phyloP scores from a whole-genome alignment of 257 asterid genomes.

The Gentiana macrophylla region DNA sequence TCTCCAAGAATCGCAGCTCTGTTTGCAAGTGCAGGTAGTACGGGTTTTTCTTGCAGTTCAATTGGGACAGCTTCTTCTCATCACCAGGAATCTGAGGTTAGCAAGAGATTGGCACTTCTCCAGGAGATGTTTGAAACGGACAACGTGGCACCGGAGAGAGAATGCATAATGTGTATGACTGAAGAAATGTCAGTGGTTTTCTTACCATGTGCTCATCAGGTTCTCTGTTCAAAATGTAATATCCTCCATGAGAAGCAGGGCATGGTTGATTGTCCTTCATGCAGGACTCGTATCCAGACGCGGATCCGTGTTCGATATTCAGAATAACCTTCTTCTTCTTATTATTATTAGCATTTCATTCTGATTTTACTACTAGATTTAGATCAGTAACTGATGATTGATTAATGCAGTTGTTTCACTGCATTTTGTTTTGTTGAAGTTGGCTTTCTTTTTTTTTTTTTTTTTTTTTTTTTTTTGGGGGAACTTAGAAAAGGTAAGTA shows the following conservation, averaged over 20 bases:
- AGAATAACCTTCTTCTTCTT: neutral
- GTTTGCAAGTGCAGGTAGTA: constrained; percentile 11
- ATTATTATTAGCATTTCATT: constrained; percentile 3
- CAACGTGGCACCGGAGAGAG: constrained; percentile 45
- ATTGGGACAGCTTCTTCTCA: constrained; percentile 8
- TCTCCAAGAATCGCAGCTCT: constrained; percentile 50
- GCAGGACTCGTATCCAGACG: constrained; percentile 46
- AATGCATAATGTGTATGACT: constrained; percentile 77
- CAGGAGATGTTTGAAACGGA: constrained; percentile 28
- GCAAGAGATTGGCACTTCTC: constrained; percentile 34
- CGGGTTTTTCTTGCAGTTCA: constrained; percentile 25
- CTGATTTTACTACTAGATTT: too few relatives aligned
- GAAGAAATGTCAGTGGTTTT: constrained; percentile 64
- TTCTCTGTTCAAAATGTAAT: constrained; percentile 61
- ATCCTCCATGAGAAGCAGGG: constrained; percentile 46
- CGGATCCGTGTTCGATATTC: constrained; percentile 38
- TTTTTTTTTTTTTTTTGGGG: too few relatives aligned
- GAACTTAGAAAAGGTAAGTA: too few relatives aligned
- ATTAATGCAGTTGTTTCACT: too few relatives aligned
- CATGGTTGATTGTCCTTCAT: constrained; percentile 69
- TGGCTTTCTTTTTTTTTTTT: too few relatives aligned
- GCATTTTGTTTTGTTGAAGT: too few relatives aligned
- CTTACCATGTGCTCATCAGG: constrained; percentile 81
- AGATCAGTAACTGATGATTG: too few relatives aligned
- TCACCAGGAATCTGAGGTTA: constrained; percentile 10